Evolutionary conservation across 1,139 yeast species (phyloP).

Genomic region (Yamadazyma dushanensis): DNA sequence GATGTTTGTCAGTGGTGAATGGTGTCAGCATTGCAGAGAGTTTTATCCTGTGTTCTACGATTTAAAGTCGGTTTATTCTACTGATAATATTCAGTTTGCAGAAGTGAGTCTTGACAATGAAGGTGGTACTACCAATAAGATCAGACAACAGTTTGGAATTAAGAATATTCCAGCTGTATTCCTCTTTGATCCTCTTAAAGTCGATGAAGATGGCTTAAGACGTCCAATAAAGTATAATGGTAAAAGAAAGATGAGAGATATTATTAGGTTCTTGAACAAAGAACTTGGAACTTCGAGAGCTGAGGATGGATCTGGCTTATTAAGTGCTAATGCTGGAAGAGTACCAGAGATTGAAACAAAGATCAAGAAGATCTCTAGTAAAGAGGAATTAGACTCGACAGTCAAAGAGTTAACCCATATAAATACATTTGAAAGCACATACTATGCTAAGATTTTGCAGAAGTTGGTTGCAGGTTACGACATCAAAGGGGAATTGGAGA

Average conservation of each 20-base stretch:
- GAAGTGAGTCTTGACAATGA: slow-evolving; percentile 69
- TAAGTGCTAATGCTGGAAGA: slow-evolving; percentile 60
- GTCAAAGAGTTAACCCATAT: neutral
- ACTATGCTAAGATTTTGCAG: slow-evolving; percentile 7
- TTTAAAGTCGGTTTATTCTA: slow-evolving; percentile 50
- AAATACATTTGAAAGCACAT: slow-evolving; percentile 4
- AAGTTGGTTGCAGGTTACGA: slow-evolving; percentile 5
- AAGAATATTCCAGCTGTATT: slow-evolving; percentile 55
- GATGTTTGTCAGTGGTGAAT: slow-evolving; percentile 72
- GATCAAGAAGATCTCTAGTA: slow-evolving; percentile 3
- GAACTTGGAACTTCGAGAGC: slow-evolving; percentile 54
- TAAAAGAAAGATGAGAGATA: slow-evolving; percentile 38
- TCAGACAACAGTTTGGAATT: slow-evolving; percentile 45
- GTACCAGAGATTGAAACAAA: slow-evolving; percentile 39
- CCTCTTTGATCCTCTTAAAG: slow-evolving; percentile 36
- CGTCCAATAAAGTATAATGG: slow-evolving; percentile 43
- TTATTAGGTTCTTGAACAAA: slow-evolving; percentile 53
- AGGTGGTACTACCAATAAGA: slow-evolving; percentile 32
- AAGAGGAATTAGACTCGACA: slow-evolving; percentile 1
- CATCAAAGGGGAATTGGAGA: slow-evolving; percentile 47
- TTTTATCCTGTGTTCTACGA: slow-evolving; percentile 63
- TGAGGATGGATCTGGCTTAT: slow-evolving; percentile 42
- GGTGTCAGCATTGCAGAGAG: slow-evolving; percentile 79
- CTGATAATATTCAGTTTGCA: slow-evolving; percentile 52
- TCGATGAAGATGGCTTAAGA: slow-evolving; percentile 35